Evolutionary conservation across 2,329 filamentous ascomycete species (phyloP).

Genomic region (Thermomyces lanuginosus): DNA sequence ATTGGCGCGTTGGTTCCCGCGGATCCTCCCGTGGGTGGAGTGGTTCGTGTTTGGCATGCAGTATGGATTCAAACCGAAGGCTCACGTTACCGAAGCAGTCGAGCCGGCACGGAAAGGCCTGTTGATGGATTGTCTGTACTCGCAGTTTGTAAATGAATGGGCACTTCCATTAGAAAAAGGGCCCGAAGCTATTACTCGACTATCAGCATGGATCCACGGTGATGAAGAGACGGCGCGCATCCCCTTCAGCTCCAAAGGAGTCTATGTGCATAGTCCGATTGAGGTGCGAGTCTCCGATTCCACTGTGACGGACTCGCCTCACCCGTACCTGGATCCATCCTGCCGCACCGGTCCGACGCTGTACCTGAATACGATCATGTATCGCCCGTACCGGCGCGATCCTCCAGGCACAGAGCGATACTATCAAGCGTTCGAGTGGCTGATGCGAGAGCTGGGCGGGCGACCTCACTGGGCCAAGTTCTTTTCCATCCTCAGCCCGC

Average conservation of each 20-base stretch:
- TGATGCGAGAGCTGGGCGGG: constrained; percentile 73
- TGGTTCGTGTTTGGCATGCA: constrained; percentile 97
- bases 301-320: constrained; percentile 30
- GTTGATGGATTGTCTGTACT: constrained; percentile 93
- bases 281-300: constrained; percentile 79
- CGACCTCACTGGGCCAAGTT: constrained; percentile 90
- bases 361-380: constrained; percentile 81
- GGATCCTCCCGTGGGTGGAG: constrained; percentile 72
- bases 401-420: constrained; percentile 62
- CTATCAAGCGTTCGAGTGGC: constrained; percentile 78
- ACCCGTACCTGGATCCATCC: constrained; percentile 60
- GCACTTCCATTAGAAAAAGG: constrained; percentile 73
- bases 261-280: constrained; percentile 79
- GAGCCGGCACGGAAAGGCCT: constrained; percentile 66
- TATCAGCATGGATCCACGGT: constrained; percentile 72
- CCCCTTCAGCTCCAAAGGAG: constrained; percentile 59
- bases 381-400: constrained; percentile 62
- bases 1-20: constrained; percentile 59
- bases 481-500: constrained; percentile 45
- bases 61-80: constrained; percentile 64
- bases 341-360: constrained; percentile 52
- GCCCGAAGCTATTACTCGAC: constrained; percentile 66
- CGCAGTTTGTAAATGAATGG: constrained; percentile 98
- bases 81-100: constrained; percentile 52
- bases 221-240: constrained; percentile 56